Conservation (phyloP, 2,329 filamentous ascomycete genomes). For the Magnaporthiopsis incrustans region DNA sequence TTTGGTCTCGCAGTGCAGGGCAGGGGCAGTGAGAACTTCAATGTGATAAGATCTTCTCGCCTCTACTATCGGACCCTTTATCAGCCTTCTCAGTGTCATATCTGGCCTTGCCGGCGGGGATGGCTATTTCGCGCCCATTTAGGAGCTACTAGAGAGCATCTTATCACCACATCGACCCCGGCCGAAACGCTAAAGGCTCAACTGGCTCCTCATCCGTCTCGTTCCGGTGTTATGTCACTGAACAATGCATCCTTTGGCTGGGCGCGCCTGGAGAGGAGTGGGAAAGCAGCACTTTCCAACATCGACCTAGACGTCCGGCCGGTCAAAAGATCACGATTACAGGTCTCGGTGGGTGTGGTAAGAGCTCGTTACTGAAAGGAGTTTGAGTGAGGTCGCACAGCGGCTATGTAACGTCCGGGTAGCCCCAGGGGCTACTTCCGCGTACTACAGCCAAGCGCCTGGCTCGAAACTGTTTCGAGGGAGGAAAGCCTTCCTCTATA, state of each 20-base stretch:
- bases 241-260: constrained; percentile 26
- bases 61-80: constrained; percentile 23
- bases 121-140: constrained; percentile 26
- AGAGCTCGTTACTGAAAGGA: constrained; percentile 23
- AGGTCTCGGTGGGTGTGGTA: constrained; percentile 36
- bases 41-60: constrained; percentile 21
- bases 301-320: constrained; percentile 25
- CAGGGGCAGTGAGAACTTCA: constrained; percentile 13
- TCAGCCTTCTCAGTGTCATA: constrained; percentile 23
- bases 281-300: constrained; percentile 19
- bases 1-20: constrained; percentile 7
- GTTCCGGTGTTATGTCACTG: constrained; percentile 1
- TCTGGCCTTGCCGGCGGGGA: constrained; percentile 23
- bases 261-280: constrained; percentile 14
- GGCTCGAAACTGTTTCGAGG: background rate
- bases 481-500: background rate
- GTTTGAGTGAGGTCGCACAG: background rate
- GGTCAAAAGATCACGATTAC: constrained; percentile 30
- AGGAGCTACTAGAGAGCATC: constrained; percentile 25
- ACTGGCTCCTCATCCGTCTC: background rate
- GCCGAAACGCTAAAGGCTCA: background rate
- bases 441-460: constrained; percentile 1
- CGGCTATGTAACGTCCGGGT: background rate
- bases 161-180: too few species aligned
- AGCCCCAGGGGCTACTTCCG: background rate